phyloP scores from a whole-genome alignment of 345 rosid species.

The Citrus inodora region DNA sequence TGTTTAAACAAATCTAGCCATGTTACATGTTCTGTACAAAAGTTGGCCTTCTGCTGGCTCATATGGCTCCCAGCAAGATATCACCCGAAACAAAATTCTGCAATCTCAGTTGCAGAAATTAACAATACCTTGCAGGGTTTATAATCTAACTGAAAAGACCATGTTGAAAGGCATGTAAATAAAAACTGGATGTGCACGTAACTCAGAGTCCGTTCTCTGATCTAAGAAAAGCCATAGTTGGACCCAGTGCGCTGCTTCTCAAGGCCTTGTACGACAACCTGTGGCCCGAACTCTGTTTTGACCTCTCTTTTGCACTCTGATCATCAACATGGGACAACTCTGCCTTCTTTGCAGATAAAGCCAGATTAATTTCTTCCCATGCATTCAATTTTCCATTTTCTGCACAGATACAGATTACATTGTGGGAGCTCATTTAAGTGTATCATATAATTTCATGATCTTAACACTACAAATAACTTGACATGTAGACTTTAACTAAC shows the following conservation, averaged over 20 bases:
- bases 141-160: neutral
- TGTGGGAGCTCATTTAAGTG: neutral
- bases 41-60: neutral
- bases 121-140: neutral
- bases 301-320: conserved; percentile 44
- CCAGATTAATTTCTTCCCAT: conserved; percentile 75
- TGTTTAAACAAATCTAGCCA: neutral
- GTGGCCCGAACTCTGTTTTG: conserved; percentile 44
- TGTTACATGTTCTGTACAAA: neutral
- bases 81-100: neutral
- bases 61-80: neutral
- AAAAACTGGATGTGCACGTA: neutral
- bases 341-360: conserved; percentile 65
- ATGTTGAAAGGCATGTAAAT: neutral
- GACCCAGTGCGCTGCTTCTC: conserved; percentile 85
- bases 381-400: conserved; percentile 47
- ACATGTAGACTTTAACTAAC: neutral
- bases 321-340: conserved; percentile 49
- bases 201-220: conserved; percentile 55
- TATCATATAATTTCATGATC: neutral
- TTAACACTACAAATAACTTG: neutral
- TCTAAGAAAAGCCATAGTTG: conserved; percentile 70
- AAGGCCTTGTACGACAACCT: conserved; percentile 61
- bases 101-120: neutral
- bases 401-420: conserved; percentile 18